Evolutionary conservation across 2,329 filamentous ascomycete genomes (phyloP).

Genomic region (Venturiaceae sp.): DNA sequence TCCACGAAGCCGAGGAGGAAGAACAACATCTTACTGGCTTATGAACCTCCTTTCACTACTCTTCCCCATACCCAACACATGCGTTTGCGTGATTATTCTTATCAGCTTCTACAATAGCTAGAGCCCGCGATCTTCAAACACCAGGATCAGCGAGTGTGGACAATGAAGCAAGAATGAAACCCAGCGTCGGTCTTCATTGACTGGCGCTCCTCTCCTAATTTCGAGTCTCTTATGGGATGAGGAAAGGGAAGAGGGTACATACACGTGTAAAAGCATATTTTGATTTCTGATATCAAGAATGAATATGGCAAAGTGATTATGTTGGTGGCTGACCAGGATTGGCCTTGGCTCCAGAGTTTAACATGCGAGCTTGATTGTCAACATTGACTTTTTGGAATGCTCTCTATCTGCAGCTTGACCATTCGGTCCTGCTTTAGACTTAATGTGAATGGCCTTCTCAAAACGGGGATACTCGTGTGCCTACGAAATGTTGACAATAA

Average conservation of each 20-base stretch:
- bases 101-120: conserved; percentile 41
- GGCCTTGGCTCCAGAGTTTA: no score
- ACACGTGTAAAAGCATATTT: neutral
- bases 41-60: neutral
- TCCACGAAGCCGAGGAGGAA: no score
- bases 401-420: no score
- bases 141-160: conserved; percentile 47
- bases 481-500: no score
- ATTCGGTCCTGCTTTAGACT: no score
- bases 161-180: conserved; percentile 41
- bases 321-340: no score
- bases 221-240: neutral
- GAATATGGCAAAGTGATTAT: no score
- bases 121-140: conserved; percentile 42
- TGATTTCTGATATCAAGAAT: neutral
- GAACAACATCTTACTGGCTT: no score
- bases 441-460: no score
- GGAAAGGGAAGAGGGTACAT: conserved; percentile 1
- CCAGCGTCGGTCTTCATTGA: neutral
- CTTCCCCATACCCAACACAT: neutral
- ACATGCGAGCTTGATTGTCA: no score
- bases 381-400: no score
- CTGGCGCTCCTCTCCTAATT: neutral
- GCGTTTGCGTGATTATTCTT: neutral
- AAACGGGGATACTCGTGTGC: no score